Percentiles rank a stretch among this genome's conserved stretches.
Evolutionary conservation across 305 asterid species (phyloP).

Genomic region (Plantago coronopus): DNA sequence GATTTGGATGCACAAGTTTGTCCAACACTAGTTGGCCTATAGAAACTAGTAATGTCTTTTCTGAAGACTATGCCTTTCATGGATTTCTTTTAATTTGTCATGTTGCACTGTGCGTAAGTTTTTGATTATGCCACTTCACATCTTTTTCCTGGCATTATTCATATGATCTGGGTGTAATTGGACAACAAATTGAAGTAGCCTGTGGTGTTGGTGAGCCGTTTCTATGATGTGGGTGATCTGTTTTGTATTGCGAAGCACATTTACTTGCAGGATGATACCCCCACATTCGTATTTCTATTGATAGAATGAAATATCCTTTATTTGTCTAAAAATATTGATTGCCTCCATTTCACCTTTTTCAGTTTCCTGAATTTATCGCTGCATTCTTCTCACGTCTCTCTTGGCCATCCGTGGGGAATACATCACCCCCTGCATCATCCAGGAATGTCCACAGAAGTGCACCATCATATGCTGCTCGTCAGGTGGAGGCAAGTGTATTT

Average conservation of each 20-base stretch:
- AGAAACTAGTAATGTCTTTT: not conserved
- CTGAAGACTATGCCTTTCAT: not conserved
- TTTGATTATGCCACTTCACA: no score
- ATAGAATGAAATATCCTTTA: no score
- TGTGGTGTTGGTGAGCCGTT: no score
- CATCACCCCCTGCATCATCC: constrained; percentile 52
- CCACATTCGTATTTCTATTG: no score
- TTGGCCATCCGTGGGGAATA: constrained; percentile 57
- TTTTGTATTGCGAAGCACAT: constrained; percentile 7
- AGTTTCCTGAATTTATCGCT: constrained; percentile 80
- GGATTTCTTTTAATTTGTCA: not conserved
- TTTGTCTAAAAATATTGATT: constrained; percentile 5
- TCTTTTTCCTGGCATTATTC: no score
- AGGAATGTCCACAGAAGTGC: constrained; percentile 58
- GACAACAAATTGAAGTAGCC: no score
- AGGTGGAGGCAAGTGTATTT: constrained; percentile 46
- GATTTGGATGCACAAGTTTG: constrained; percentile 2
- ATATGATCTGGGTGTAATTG: no score
- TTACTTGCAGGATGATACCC: not conserved
- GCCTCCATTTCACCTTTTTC: constrained; percentile 29
- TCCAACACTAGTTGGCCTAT: constrained; percentile 1
- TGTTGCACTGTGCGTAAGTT: no score
- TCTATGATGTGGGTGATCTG: not conserved
- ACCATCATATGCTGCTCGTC: constrained; percentile 54
- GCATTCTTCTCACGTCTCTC: constrained; percentile 75